Evolutionary conservation across 2,329 filamentous ascomycete genomes (phyloP), one percentile per base, ranked within the genome.

Genomic region (Sporothrix sp.): DNA sequence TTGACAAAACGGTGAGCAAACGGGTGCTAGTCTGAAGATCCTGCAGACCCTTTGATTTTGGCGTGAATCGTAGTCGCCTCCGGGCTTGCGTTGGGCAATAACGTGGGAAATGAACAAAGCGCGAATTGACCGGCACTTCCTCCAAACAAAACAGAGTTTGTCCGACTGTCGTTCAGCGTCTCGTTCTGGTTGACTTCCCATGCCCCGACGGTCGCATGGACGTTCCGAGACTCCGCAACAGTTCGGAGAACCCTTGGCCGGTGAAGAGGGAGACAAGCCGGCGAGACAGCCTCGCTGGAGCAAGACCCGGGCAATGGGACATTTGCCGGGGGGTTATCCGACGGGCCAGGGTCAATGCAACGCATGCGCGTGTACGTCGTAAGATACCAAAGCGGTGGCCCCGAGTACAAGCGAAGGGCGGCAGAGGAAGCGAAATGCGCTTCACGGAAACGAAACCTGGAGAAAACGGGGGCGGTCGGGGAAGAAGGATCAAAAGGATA

Each of bases 201-300:
- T 14, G 13, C n/a, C 20, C n/a, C n/a, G n/a, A n/a, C n/a, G n/a
- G n/a, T 35, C 43, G 40, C 40, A 32, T 20, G 4, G 13, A 18
- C 43, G 43, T 20, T 30, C 43, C 43, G 43, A 27, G 43, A 46
- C 43, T 46, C 43, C 43, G 43, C 43, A 46, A n/a, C n/a, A n/a
- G n/a, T n/a, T n/a, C n/a, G n/a, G n/a, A n/a, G n/a, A n/a, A n/a
- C n/a, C n/a, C n/a, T 7, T 16, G 27, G 4, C 9, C 16, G 11
- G n/a, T 8, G 28, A 30, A 21, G 11, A 5, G 11, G 9, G 14
- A 33, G 20, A 11, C n/a, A 16, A 16, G 18, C 6, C 18, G 14
- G 14, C 23, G 3, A 33, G 30, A 45, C 42, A 35, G 42, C 30
- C 42, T 45, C 42, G 42, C 42, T 25, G 20, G 20, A 16, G 42